Percentiles rank a stretch among this genome's conserved stretches.
These are phyloP conservation scores for Geotrichum reessii DNA, from an alignment of 1,139 yeast species.

Conservation along the genomic window DNA sequence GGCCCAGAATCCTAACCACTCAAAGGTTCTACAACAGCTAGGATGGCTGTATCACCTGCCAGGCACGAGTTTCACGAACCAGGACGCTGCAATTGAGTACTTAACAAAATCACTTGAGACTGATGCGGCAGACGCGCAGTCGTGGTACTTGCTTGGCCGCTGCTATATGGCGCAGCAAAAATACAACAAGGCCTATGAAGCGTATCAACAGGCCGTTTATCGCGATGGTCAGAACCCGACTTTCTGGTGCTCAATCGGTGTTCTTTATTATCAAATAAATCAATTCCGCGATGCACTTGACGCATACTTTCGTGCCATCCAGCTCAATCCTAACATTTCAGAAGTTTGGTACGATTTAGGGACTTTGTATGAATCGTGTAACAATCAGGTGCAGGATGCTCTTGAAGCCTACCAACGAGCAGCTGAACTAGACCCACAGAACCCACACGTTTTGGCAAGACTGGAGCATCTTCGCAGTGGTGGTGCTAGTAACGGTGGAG, in stretches of 20 bases:
- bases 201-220: slow-evolving; percentile 97
- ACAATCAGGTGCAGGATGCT: slow-evolving; percentile 91
- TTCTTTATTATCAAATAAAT: slow-evolving; percentile 86
- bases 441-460: slow-evolving; percentile 89
- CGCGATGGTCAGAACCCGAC: slow-evolving; percentile 95
- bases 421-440: slow-evolving; percentile 87
- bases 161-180: slow-evolving; percentile 95
- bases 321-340: slow-evolving; percentile 89
- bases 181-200: slow-evolving; percentile 93
- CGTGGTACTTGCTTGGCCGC: slow-evolving; percentile 95
- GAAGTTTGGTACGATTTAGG: slow-evolving; percentile 99
- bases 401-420: slow-evolving; percentile 96
- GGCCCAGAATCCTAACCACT: slow-evolving; percentile 85
- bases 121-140: slow-evolving; percentile 89
- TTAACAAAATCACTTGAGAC: slow-evolving; percentile 82
- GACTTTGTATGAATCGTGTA: slow-evolving; percentile 92
- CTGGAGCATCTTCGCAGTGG: slow-evolving; percentile 70
- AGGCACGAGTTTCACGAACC: slow-evolving; percentile 62
- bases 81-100: slow-evolving; percentile 75
- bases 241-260: slow-evolving; percentile 98
- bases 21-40: slow-evolving; percentile 90
- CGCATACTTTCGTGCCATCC: slow-evolving; percentile 93
- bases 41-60: slow-evolving; percentile 95
- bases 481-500: slow-evolving; percentile 41
- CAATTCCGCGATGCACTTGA: slow-evolving; percentile 96